Percentiles rank a stretch among this genome's conserved stretches.
These are phyloP conservation scores for Diutina pseudorugosa DNA, from an alignment of 1,139 yeast genomes.

Conservation along the genomic window DNA sequence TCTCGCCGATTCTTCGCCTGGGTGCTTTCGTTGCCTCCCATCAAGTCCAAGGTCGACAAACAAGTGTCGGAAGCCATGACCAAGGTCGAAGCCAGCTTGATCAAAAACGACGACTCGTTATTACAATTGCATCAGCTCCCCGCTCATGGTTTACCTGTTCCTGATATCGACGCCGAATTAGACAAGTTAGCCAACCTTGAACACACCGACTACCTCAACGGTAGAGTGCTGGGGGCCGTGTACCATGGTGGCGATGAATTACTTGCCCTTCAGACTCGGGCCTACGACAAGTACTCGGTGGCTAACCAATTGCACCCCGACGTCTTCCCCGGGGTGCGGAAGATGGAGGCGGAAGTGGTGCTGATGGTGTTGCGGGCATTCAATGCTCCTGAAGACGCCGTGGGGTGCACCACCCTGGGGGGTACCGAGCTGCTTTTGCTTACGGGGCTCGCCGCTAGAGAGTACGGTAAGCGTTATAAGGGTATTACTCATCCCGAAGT, in stretches of 20 bases:
- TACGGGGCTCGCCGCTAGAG: conserved; percentile 80
- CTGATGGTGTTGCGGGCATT: conserved; percentile 76
- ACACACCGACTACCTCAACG: conserved; percentile 72
- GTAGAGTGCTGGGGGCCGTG: conserved; percentile 89
- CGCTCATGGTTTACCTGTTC: conserved; percentile 36
- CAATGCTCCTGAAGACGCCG: conserved; percentile 60
- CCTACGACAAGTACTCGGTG: conserved; percentile 66
- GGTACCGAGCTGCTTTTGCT: conserved; percentile 88
- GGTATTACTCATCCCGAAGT: conserved; percentile 75
- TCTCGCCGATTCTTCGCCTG: conserved; percentile 4
- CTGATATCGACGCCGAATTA: conserved; percentile 34
- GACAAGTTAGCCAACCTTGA: conserved; percentile 26
- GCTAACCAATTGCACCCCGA: conserved; percentile 96
- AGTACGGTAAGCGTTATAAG: conserved; percentile 39
- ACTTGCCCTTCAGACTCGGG: conserved; percentile 58
- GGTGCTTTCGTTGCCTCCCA: conserved; percentile 31
- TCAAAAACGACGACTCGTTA: conserved; percentile 37
- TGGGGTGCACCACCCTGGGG: conserved; percentile 93
- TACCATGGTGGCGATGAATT: conserved; percentile 86
- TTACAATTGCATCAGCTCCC: conserved; percentile 46
- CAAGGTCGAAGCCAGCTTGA: conserved; percentile 41
- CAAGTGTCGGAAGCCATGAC: conserved; percentile 41
- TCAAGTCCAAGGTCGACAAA: conserved; percentile 42
- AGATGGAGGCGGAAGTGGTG: conserved; percentile 94
- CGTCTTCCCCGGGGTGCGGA: conserved; percentile 90